Evolutionary conservation across 2,329 filamentous ascomycete species (phyloP).

Genomic region (Penicillium thymicola): DNA sequence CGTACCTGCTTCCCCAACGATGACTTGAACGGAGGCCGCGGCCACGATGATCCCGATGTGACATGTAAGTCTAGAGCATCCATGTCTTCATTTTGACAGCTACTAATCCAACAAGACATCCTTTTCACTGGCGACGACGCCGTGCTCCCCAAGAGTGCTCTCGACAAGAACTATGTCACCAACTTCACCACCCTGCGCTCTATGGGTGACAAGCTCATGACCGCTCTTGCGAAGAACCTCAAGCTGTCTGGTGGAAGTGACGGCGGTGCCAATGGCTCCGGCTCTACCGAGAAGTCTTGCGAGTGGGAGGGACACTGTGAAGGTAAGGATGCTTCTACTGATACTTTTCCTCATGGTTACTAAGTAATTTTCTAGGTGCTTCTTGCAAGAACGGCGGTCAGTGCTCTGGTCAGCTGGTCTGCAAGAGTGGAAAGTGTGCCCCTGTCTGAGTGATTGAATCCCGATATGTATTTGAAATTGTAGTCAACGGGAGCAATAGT

Average conservation of each 20-base stretch:
- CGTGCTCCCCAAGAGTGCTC: slow-evolving; percentile 24
- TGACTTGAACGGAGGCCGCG: slow-evolving; percentile 25
- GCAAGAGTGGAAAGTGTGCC: slow-evolving; percentile 11
- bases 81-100: too few relatives aligned
- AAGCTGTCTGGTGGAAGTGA: slow-evolving; percentile 7
- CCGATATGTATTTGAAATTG: too few relatives aligned
- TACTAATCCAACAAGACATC: slow-evolving; percentile 22
- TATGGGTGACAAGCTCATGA: slow-evolving; percentile 29
- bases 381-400: slow-evolving; percentile 12
- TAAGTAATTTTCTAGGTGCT: slow-evolving; percentile 7
- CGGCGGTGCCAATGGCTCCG: neutral
- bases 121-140: slow-evolving; percentile 29
- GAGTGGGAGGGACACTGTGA: slow-evolving; percentile 22
- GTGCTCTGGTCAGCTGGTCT: slow-evolving; percentile 10
- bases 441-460: neutral
- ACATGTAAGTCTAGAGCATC: slow-evolving; percentile 22
- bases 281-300: slow-evolving; percentile 4
- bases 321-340: slow-evolving; percentile 10
- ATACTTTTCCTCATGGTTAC: neutral
- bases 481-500: neutral
- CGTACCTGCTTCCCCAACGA: slow-evolving; percentile 33
- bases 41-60: slow-evolving; percentile 28
- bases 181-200: slow-evolving; percentile 22
- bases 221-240: slow-evolving; percentile 22
- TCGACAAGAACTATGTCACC: slow-evolving; percentile 23